Evolutionary conservation across 2,329 filamentous ascomycete species (phyloP), one percentile per base, ranked within the genome.

Genomic region (Curvularia sp.): DNA sequence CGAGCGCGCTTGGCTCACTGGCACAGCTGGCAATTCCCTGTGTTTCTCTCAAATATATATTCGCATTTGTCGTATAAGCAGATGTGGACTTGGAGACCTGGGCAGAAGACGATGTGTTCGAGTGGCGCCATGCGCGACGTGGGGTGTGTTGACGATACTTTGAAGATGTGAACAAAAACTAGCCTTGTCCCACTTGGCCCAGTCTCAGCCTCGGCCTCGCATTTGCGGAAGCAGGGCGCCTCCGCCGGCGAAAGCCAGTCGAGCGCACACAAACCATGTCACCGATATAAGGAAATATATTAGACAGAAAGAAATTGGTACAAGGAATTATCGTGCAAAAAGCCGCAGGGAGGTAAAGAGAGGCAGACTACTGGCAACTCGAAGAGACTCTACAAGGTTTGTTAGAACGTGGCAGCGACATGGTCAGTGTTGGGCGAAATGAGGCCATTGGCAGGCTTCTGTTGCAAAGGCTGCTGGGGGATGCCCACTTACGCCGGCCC

Each of bases 121-220:
- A 47, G 48, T 44, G 52, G 52, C 49, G 56, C 41, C 38, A 13
- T 44, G 31, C 46, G 56, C 56, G 56, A 49, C 53, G 57, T 48
- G 52, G 55, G 38, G 57, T 7, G 26, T 49, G 53, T 42, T 56
- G 53, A 42, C 48, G 53, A 35, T 59, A 48, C 53, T 56, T 47
- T 55, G 53, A 33, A 56, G 53, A 56, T 56, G 53, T 31, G 57
- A 51, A 48, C 33, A 53, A 59, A 59, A 56, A 56, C 47, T 59
- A 54, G 57, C 30, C 47, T 48, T 51, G 28, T 48, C 41, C 50
- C 41, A 28, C 38, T 48, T 51, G 31, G 56, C 47, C 35, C 52
- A 56, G 39, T 26, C 56, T 58, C 51, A 53, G 57, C 57, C 57
- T 58, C 50, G 50, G 55, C 51, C 41, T 33, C 48, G 50, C 24